phyloP scores from a whole-genome alignment of 2,329 filamentous ascomycete genomes.

The Botrytis sinoallii region DNA sequence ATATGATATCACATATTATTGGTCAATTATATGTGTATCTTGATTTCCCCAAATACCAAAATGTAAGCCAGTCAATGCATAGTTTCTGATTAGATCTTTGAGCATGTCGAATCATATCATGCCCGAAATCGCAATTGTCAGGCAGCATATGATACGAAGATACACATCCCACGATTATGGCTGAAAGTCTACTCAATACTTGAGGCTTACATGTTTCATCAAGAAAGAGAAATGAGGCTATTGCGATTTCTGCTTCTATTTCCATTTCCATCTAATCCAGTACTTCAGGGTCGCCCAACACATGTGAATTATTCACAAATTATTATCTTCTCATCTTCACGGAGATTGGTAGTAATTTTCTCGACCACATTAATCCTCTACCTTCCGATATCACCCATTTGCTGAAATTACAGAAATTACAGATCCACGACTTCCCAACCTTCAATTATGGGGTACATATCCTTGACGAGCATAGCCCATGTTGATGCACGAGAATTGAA shows the following conservation, averaged over 20 bases:
- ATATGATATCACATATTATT: not conserved
- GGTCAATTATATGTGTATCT: conserved; percentile 1
- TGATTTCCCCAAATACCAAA: not conserved
- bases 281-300: not conserved
- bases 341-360: not conserved
- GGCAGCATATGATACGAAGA: not conserved
- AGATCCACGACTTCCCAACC: not conserved
- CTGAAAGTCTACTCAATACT: not conserved
- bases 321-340: not conserved
- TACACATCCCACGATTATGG: not conserved
- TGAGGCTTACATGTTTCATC: not conserved
- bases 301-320: not conserved
- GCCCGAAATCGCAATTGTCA: not conserved
- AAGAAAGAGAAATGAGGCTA: not conserved
- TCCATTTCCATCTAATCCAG: not conserved
- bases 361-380: not conserved
- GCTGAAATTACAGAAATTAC: conserved; percentile 1
- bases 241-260: not conserved
- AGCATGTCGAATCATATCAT: not conserved
- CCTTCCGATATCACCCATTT: conserved; percentile 5
- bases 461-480: not conserved
- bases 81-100: not conserved
- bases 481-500: not conserved
- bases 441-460: conserved; percentile 10
- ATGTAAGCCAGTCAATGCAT: not conserved